Evolutionary conservation across 2,329 filamentous ascomycete species (phyloP).

Genomic region (Chrysoporthe deuterocubensis): DNA sequence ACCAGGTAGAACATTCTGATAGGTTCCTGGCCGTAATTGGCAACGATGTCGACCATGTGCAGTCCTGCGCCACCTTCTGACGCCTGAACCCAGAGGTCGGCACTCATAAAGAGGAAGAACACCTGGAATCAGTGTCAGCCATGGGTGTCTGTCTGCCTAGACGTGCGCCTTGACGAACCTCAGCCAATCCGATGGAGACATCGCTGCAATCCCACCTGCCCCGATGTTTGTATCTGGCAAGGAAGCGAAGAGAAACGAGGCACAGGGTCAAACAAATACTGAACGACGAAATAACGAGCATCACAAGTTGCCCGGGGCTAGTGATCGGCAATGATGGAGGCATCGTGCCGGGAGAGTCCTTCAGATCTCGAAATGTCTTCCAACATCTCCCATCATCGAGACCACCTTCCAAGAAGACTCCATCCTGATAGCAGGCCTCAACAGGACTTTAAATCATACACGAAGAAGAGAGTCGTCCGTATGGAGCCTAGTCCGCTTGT

Average conservation of each 20-base stretch:
- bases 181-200: neutral
- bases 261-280: neutral
- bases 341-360: neutral
- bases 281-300: neutral
- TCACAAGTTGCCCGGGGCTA: neutral
- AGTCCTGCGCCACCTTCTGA: conserved; percentile 1
- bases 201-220: conserved; percentile 1
- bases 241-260: neutral
- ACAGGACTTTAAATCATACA: neutral
- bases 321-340: neutral
- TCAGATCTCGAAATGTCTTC: neutral
- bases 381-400: neutral
- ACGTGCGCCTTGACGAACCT: neutral
- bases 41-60: neutral
- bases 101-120: neutral
- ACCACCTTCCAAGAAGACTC: too few relatives aligned
- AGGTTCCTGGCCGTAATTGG: neutral
- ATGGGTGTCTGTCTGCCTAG: neutral
- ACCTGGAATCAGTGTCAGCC: neutral
- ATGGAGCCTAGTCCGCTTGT: neutral
- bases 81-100: neutral
- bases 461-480: neutral
- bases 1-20: neutral
- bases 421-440: neutral
- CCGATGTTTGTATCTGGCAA: conserved; percentile 5